Evolutionary conservation across 768 basidiomycete genomes (phyloP).

Genomic region (Lentinus brumalis): DNA sequence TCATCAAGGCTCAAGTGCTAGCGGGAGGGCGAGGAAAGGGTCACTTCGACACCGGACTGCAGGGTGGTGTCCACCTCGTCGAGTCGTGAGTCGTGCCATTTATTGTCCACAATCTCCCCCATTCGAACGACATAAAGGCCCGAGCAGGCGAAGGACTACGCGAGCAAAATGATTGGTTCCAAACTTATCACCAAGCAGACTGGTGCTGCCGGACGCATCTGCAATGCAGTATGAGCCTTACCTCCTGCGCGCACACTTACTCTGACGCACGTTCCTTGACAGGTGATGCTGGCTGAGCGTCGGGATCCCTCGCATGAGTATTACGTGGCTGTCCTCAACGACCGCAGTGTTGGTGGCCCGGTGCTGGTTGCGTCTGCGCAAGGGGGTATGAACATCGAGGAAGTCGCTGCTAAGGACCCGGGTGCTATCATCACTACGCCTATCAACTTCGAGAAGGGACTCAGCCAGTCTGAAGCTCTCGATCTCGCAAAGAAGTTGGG

Average conservation of each 20-base stretch:
- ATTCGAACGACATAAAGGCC: conserved; percentile 52
- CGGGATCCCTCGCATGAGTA: conserved; percentile 94
- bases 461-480: conserved; percentile 71
- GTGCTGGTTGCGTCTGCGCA: conserved; percentile 93
- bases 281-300: conserved; percentile 99
- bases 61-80: conserved; percentile 96
- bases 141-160: conserved; percentile 84
- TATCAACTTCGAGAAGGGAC: conserved; percentile 81
- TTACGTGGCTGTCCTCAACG: conserved; percentile 96
- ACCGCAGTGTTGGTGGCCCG: conserved; percentile 84
- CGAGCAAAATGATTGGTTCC: conserved; percentile 90
- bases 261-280: conserved; percentile 2
- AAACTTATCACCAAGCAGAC: conserved; percentile 99
- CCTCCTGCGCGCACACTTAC: conserved; percentile 1
- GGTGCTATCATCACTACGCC: conserved; percentile 93
- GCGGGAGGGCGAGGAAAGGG: conserved; percentile 99
- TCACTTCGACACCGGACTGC: conserved; percentile 91
- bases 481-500: conserved; percentile 88
- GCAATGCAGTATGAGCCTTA: conserved; percentile 78
- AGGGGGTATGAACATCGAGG: conserved; percentile 99
- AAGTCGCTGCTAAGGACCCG: conserved; percentile 96
- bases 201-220: conserved; percentile 86
- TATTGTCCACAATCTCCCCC: not conserved
- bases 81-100: conserved; percentile 58
- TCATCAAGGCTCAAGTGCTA: conserved; percentile 98